Evolutionary conservation across 2,329 filamentous ascomycete genomes (phyloP).

Genomic region (Geosmithia morbida): DNA sequence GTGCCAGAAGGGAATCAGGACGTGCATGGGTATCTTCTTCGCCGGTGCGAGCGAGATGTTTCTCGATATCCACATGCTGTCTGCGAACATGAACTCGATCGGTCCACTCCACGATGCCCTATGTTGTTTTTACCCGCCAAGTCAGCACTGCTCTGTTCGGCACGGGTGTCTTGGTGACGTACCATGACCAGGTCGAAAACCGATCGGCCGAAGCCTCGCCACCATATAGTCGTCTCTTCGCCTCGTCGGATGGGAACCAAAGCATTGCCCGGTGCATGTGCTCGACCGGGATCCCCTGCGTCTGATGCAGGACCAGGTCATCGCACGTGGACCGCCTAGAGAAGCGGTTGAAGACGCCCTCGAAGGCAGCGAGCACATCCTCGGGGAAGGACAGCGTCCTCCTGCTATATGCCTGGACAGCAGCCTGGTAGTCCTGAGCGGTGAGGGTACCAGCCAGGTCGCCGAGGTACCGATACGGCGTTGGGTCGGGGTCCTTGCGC

Average conservation of each 20-base stretch:
- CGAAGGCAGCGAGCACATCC: slow-evolving; percentile 3
- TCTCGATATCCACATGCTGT: slow-evolving; percentile 5
- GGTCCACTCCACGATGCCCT: slow-evolving; percentile 4
- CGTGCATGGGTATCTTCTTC: slow-evolving; percentile 4
- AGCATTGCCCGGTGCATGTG: slow-evolving; percentile 2
- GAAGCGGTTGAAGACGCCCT: slow-evolving; percentile 4
- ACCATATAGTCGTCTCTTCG: slow-evolving; percentile 1
- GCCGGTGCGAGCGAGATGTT: slow-evolving; percentile 4
- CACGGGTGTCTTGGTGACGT: neutral
- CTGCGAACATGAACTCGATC: slow-evolving; percentile 5
- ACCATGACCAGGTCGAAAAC: slow-evolving; percentile 5
- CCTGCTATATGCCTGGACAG: slow-evolving; percentile 3
- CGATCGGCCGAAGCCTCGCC: neutral
- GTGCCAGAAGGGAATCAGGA: slow-evolving; percentile 3
- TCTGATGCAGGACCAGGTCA: slow-evolving; percentile 3
- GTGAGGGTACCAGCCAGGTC: slow-evolving; percentile 1
- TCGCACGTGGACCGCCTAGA: neutral
- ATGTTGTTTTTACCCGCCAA: neutral
- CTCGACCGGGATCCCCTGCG: slow-evolving; percentile 5
- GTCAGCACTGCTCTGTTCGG: neutral
- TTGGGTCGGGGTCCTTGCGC: slow-evolving; percentile 4
- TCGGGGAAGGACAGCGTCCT: slow-evolving; percentile 2
- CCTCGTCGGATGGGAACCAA: slow-evolving; percentile 4
- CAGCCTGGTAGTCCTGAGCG: slow-evolving; percentile 3
- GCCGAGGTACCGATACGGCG: slow-evolving; percentile 3